These are phyloP conservation scores for Staphylotrichum longicolle DNA, from an alignment of 495 filamentous ascomycete species.

Conservation along the genomic window DNA sequence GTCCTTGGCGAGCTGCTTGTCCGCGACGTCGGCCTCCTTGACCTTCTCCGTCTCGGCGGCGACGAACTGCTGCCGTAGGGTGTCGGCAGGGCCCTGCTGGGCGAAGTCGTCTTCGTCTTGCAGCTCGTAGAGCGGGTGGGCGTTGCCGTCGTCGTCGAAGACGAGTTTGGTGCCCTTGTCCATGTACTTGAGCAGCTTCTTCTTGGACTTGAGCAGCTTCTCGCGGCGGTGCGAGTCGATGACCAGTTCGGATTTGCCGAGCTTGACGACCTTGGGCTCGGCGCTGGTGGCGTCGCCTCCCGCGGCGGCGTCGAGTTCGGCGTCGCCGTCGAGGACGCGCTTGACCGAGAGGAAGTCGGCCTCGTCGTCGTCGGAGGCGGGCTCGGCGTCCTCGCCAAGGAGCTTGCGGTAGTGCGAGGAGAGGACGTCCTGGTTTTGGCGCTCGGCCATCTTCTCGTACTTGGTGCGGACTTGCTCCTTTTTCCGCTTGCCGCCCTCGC, in stretches of 20 bases:
- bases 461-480: conserved; percentile 75
- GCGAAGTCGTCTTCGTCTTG: conserved; percentile 78
- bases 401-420: conserved; percentile 88
- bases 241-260: conserved; percentile 62
- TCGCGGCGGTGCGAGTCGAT: conserved; percentile 92
- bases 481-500: conserved; percentile 55
- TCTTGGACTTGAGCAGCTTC: conserved; percentile 90
- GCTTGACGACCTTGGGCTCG: conserved; percentile 49
- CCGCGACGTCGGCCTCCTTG: conserved; percentile 70
- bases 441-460: conserved; percentile 95
- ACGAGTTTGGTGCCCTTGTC: conserved; percentile 78
- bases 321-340: conserved; percentile 64
- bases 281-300: conserved; percentile 41
- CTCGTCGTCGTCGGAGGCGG: conserved; percentile 52
- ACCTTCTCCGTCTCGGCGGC: conserved; percentile 69
- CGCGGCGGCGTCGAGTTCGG: conserved; percentile 35
- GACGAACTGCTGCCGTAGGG: conserved; percentile 73
- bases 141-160: conserved; percentile 87
- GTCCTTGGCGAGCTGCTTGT: conserved; percentile 75
- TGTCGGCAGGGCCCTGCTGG: conserved; percentile 66
- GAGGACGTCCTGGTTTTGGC: conserved; percentile 91
- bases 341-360: conserved; percentile 90
- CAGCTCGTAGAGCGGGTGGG: conserved; percentile 83
- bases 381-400: conserved; percentile 62
- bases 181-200: conserved; percentile 85